These are phyloP conservation scores for Schizonepeta tenuifolia DNA, from an alignment of 257 asterid genomes.

Conservation along the genomic window DNA sequence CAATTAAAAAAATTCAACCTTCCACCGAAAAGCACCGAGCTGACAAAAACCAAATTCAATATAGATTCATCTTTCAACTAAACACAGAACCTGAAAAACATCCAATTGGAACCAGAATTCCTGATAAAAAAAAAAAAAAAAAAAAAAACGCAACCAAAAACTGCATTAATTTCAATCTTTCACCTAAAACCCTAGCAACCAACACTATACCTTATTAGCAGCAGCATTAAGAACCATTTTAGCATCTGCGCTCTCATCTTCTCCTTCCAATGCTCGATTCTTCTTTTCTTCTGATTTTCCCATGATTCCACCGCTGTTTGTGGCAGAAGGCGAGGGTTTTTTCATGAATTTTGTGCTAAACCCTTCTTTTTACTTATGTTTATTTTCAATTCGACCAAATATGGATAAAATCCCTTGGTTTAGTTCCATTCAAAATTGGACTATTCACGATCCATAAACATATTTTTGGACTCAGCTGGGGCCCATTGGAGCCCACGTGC, in stretches of 20 bases:
- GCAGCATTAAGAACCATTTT: slow-evolving; percentile 52
- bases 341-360: neutral
- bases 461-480: no score
- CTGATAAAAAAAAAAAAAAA: no score
- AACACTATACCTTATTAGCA: slow-evolving; percentile 53
- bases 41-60: neutral
- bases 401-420: neutral
- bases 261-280: slow-evolving; percentile 24
- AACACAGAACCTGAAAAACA: neutral
- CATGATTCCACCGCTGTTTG: slow-evolving; percentile 34
- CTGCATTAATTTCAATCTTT: neutral
- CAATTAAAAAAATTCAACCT: neutral
- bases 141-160: no score
- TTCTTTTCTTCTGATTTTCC: slow-evolving; percentile 41
- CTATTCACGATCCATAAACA: no score
- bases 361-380: no score
- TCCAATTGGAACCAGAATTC: no score
- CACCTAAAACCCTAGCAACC: neutral
- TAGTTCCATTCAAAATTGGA: no score
- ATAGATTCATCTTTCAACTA: neutral
- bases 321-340: neutral
- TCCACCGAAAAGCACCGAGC: neutral
- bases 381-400: slow-evolving; percentile 11
- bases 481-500: no score
- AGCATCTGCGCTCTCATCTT: neutral